Evolutionary conservation across 495 filamentous ascomycete species (phyloP).

Genomic region (Elaphomyces granulatus): DNA sequence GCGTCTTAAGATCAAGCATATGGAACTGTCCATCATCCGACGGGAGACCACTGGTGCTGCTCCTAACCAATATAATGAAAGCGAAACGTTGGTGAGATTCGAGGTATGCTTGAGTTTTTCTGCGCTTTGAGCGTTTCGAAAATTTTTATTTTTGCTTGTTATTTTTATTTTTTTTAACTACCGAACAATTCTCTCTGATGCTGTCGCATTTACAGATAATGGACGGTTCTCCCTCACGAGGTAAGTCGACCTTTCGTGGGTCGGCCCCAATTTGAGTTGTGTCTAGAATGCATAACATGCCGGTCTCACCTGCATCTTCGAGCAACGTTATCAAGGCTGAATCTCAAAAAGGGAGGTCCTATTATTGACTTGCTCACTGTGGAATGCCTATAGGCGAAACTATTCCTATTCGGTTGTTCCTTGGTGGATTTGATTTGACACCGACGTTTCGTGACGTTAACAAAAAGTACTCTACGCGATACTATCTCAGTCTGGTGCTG

Average conservation of each 20-base stretch:
- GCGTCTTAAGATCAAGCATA: conserved; percentile 98
- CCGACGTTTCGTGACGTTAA: conserved; percentile 99
- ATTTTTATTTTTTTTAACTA: too few relatives aligned
- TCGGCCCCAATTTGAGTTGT: too few relatives aligned
- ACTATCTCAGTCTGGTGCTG: conserved; percentile 91
- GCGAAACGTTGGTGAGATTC: conserved; percentile 93
- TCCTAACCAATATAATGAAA: conserved; percentile 99
- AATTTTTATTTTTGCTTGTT: neutral
- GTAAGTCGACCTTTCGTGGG: conserved; percentile 38
- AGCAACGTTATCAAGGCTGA: too few relatives aligned
- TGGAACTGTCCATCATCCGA: conserved; percentile 97
- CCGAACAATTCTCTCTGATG: too few relatives aligned
- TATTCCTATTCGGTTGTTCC: conserved; percentile 93
- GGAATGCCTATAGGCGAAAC: conserved; percentile 54
- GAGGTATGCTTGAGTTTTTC: conserved; percentile 46
- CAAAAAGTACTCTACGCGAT: conserved; percentile 98
- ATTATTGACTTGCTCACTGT: neutral
- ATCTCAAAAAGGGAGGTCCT: neutral
- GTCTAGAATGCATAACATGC: too few relatives aligned
- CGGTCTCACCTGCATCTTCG: too few relatives aligned
- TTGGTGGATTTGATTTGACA: conserved; percentile 94
- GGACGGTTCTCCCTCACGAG: conserved; percentile 93
- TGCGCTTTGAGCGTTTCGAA: neutral
- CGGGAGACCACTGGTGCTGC: conserved; percentile 91
- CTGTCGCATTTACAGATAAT: conserved; percentile 54